Percentiles rank a stretch among this genome's conserved stretches.
Evolutionary conservation across 2,329 filamentous ascomycete species (phyloP).

Genomic region (Sporothrix globosa): DNA sequence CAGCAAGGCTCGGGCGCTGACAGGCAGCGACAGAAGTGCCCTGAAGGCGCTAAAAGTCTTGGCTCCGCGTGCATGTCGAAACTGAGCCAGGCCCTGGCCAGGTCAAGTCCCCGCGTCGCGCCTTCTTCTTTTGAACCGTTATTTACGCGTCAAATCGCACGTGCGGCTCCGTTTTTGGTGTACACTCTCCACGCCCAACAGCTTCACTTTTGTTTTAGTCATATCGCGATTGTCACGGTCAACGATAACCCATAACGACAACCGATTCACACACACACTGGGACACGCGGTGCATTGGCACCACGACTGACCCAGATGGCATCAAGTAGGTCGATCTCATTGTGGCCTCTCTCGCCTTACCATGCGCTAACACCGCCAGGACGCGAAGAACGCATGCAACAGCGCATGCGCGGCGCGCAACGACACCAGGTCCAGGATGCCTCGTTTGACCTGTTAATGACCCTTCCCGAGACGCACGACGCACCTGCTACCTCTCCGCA

Average conservation of each 20-base stretch:
- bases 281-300: conserved; percentile 24
- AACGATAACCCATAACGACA: neutral
- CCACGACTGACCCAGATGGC: conserved; percentile 40
- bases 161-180: conserved; percentile 12
- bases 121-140: neutral
- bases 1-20: conserved; percentile 3
- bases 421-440: conserved; percentile 63
- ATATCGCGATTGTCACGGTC: neutral
- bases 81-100: neutral
- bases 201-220: neutral
- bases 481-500: conserved; percentile 31
- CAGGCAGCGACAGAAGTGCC: neutral
- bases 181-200: neutral
- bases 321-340: conserved; percentile 40
- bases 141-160: conserved; percentile 23
- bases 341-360: neutral
- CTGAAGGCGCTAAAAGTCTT: conserved; percentile 26
- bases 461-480: conserved; percentile 36
- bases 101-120: conserved; percentile 15
- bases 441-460: conserved; percentile 59
- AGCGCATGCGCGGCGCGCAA: conserved; percentile 66
- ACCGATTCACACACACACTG: conserved; percentile 1
- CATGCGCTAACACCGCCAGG: conserved; percentile 42
- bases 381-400: conserved; percentile 65
- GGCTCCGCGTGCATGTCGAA: conserved; percentile 1